These are phyloP conservation scores for Pseudopyrenochaeta lycopersici DNA, from an alignment of 2,329 filamentous ascomycete species.

Conservation along the genomic window DNA sequence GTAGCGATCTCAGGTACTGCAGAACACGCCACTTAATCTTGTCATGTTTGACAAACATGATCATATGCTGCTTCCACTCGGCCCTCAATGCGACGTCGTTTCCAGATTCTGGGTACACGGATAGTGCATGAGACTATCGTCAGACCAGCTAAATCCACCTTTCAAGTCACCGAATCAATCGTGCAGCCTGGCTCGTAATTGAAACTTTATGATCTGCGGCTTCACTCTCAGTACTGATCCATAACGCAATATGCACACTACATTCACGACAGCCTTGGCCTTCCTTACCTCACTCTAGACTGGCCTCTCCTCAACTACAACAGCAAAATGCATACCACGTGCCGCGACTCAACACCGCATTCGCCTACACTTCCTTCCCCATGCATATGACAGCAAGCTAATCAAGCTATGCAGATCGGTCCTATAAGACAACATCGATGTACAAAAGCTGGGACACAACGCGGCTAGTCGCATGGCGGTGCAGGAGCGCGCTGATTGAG, in stretches of 20 bases:
- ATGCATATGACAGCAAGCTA: not conserved
- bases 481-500: no score
- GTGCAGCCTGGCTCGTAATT: no score
- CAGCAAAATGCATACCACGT: not conserved
- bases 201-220: no score
- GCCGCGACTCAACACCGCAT: not conserved
- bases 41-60: slow-evolving; percentile 1
- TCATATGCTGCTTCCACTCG: not conserved
- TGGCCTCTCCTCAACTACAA: not conserved
- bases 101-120: slow-evolving; percentile 7
- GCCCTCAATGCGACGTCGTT: not conserved
- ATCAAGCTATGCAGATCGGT: not conserved
- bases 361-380: not conserved
- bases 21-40: not conserved
- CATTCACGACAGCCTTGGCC: no score
- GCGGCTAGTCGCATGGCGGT: no score
- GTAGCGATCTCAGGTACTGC: not conserved
- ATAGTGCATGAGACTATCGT: slow-evolving; percentile 1
- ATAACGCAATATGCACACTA: no score
- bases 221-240: no score
- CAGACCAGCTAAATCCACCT: not conserved
- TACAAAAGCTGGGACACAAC: slow-evolving; percentile 6
- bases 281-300: no score
- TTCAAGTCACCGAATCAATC: no score
- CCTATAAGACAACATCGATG: not conserved